A percentile compares a stretch with the other conserved stretches of the same genome.
These are phyloP conservation scores for Schwanniomyces sp. DNA, from an alignment of 805 yeast genomes.

Conservation along the genomic window DNA sequence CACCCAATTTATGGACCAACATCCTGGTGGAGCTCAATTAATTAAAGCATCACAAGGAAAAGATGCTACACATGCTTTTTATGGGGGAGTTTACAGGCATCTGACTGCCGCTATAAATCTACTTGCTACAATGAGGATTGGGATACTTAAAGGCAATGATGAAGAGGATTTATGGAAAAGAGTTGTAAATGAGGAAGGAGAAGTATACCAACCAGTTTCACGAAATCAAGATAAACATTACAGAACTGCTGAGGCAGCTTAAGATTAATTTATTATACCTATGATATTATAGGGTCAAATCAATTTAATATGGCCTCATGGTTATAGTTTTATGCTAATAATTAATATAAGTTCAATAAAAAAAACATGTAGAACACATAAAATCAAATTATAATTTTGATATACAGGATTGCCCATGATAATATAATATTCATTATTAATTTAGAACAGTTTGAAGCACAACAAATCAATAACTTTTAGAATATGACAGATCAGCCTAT, in stretches of 20 bases:
- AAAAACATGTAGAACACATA: neutral
- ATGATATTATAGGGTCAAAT: neutral
- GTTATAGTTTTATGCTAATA: neutral
- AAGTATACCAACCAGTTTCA: constrained; percentile 26
- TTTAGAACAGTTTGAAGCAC: neutral
- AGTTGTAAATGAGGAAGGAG: constrained; percentile 63
- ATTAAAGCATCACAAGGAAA: constrained; percentile 82
- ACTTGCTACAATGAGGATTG: constrained; percentile 91
- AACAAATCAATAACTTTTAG: neutral
- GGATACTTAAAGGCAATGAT: constrained; percentile 76
- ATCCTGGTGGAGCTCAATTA: constrained; percentile 89
- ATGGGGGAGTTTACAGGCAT: constrained; percentile 92
- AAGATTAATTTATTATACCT: constrained; percentile 2
- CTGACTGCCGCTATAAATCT: constrained; percentile 91
- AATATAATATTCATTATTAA: too few relatives aligned
- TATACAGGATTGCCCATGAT: neutral
- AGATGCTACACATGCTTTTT: constrained; percentile 92
- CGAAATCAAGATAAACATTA: constrained; percentile 18
- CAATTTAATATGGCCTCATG: neutral
- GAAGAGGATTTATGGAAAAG: constrained; percentile 84
- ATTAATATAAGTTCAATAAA: neutral
- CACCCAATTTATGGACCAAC: constrained; percentile 85
- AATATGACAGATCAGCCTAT: constrained; percentile 7
- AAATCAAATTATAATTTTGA: neutral
- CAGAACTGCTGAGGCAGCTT: constrained; percentile 39